phyloP scores from a whole-genome alignment of 1,284 basidiomycete genomes.

The Caloboletus firmus region DNA sequence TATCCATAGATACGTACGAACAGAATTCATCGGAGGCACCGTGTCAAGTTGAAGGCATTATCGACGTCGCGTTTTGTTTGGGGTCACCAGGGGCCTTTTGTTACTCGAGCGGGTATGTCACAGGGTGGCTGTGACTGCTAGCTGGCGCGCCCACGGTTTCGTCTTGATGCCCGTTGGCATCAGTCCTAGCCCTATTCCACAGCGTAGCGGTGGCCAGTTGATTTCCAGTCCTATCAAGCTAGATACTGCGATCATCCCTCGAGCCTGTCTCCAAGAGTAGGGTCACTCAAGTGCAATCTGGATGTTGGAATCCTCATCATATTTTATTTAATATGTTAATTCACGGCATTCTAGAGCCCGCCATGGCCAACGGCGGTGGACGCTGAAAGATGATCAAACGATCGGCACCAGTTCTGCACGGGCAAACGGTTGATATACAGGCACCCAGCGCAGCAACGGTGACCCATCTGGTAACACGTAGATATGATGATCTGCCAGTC shows the following conservation, averaged over 20 bases:
- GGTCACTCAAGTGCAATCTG: neutral
- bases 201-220: neutral
- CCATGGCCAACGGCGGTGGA: no score
- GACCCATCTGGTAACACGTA: neutral
- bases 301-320: neutral
- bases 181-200: no score
- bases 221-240: neutral
- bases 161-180: neutral
- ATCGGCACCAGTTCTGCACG: neutral
- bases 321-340: neutral
- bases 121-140: neutral
- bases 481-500: neutral
- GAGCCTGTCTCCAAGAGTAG: neutral
- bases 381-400: neutral
- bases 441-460: neutral
- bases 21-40: neutral
- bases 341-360: neutral
- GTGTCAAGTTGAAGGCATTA: neutral
- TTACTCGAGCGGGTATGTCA: no score
- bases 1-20: conserved; percentile 7
- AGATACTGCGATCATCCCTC: neutral
- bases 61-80: neutral
- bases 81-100: neutral
- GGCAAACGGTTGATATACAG: neutral
- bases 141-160: no score